These are phyloP conservation scores for Terfezia claveryi DNA, from an alignment of 495 filamentous ascomycete genomes.

Conservation along the genomic window DNA sequence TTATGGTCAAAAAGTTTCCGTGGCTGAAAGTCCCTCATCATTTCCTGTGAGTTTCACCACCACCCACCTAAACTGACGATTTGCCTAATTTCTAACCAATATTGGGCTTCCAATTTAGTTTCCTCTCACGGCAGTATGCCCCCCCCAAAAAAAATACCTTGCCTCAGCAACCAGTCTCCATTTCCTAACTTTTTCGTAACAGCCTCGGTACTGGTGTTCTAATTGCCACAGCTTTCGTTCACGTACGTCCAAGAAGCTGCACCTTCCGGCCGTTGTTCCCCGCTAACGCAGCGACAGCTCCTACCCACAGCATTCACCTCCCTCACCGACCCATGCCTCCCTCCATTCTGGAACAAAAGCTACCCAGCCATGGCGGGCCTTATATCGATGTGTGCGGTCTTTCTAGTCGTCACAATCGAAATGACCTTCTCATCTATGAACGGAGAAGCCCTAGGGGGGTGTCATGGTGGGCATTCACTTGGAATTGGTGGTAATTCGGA, in stretches of 20 bases:
- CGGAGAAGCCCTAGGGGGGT: slow-evolving; percentile 14
- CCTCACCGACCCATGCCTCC: slow-evolving; percentile 61
- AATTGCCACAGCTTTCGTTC: slow-evolving; percentile 77
- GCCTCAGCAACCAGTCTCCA: background rate
- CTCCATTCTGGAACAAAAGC: slow-evolving; percentile 44
- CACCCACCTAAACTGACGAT: slow-evolving; percentile 33
- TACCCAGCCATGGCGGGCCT: slow-evolving; percentile 60
- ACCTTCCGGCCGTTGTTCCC: slow-evolving; percentile 29
- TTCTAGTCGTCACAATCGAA: slow-evolving; percentile 53
- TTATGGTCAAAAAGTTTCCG: slow-evolving; percentile 24
- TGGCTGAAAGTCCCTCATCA: slow-evolving; percentile 21
- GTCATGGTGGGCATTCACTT: slow-evolving; percentile 8
- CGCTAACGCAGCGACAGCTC: slow-evolving; percentile 44
- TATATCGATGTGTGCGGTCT: slow-evolving; percentile 57
- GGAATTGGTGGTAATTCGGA: background rate
- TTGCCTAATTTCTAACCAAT: slow-evolving; percentile 20
- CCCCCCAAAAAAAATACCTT: background rate
- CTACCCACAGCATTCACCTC: slow-evolving; percentile 67
- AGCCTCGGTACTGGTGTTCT: slow-evolving; percentile 75
- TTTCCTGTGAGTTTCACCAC: slow-evolving; percentile 24
- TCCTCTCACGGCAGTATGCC: slow-evolving; percentile 1
- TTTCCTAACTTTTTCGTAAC: slow-evolving; percentile 23
- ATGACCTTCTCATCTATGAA: slow-evolving; percentile 42
- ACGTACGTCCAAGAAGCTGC: slow-evolving; percentile 30
- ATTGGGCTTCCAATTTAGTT: background rate